A percentile compares a stretch with the other conserved stretches of the same genome.
phyloP scores from a whole-genome alignment of 2,329 filamentous ascomycete species.

The Xylariaceae sp. region DNA sequence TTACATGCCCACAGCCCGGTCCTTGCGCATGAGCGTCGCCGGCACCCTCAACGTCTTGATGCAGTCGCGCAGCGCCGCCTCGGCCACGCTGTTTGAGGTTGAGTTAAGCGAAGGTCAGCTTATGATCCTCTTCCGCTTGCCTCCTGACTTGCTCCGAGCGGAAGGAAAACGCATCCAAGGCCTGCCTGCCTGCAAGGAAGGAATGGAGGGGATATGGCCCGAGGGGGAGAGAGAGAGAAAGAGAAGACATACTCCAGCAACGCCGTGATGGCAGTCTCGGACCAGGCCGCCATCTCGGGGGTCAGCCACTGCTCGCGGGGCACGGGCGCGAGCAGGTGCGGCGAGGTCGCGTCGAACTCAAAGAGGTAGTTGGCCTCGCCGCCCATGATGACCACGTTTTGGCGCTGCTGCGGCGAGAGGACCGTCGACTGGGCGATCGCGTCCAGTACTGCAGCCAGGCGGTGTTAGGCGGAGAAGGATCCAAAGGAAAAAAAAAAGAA shows the following conservation, averaged over 20 bases:
- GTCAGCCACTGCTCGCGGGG: conserved; percentile 63
- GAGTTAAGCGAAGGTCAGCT: too few relatives aligned
- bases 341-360: conserved; percentile 58
- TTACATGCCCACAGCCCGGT: conserved; percentile 79
- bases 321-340: conserved; percentile 62
- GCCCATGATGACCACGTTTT: conserved; percentile 83
- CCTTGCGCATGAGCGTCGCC: conserved; percentile 76
- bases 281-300: conserved; percentile 70
- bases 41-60: conserved; percentile 71
- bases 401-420: conserved; percentile 60
- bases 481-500: too few relatives aligned
- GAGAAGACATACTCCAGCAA: too few relatives aligned
- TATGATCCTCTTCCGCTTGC: too few relatives aligned
- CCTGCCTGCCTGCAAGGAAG: too few relatives aligned
- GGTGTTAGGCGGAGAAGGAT: too few relatives aligned
- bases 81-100: too few relatives aligned
- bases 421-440: conserved; percentile 55
- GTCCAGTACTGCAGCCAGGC: conserved; percentile 82
- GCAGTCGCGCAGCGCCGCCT: conserved; percentile 75
- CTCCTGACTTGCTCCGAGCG: too few relatives aligned
- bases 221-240: too few relatives aligned
- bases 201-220: too few relatives aligned
- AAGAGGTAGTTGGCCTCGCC: conserved; percentile 97
- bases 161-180: too few relatives aligned
- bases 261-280: conserved; percentile 64